A percentile compares a stretch with the other conserved stretches of the same genome.
phyloP scores from a whole-genome alignment of 73 alveolate genomes.

The Uronychia setigera region DNA sequence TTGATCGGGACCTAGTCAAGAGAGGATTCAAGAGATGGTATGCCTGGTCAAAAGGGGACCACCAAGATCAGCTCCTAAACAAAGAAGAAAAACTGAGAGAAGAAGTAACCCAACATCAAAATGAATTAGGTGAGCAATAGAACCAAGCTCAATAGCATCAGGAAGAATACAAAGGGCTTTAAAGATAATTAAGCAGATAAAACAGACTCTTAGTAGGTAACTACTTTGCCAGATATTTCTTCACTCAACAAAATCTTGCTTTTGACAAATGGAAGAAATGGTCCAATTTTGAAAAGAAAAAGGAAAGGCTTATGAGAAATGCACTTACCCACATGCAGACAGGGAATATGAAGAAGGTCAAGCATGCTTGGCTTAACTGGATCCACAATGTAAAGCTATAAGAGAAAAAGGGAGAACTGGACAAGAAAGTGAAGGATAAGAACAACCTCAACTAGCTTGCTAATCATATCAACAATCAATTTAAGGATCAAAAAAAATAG shows the following conservation, averaged over 20 bases:
- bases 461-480: neutral
- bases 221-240: conserved; percentile 42
- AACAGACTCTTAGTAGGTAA: conserved; percentile 13
- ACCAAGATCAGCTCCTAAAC: neutral
- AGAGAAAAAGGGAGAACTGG: conserved; percentile 18
- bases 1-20: conserved; percentile 17
- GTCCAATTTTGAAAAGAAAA: neutral
- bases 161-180: neutral
- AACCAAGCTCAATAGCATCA: neutral
- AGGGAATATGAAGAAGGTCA: conserved; percentile 18
- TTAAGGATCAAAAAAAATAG: neutral
- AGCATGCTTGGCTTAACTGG: conserved; percentile 31
- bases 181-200: neutral
- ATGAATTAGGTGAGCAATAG: conserved; percentile 16
- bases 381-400: conserved; percentile 8
- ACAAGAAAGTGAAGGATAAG: conserved; percentile 10
- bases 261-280: conserved; percentile 49
- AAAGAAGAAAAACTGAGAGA: conserved; percentile 4
- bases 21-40: conserved; percentile 35
- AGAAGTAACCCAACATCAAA: conserved; percentile 9
- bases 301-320: conserved; percentile 26
- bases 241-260: conserved; percentile 15
- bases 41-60: conserved; percentile 4
- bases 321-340: conserved; percentile 13
- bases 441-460: conserved; percentile 4